Conservation (phyloP, 257 asterid species). For the Orobanche coerulescens region DNA sequence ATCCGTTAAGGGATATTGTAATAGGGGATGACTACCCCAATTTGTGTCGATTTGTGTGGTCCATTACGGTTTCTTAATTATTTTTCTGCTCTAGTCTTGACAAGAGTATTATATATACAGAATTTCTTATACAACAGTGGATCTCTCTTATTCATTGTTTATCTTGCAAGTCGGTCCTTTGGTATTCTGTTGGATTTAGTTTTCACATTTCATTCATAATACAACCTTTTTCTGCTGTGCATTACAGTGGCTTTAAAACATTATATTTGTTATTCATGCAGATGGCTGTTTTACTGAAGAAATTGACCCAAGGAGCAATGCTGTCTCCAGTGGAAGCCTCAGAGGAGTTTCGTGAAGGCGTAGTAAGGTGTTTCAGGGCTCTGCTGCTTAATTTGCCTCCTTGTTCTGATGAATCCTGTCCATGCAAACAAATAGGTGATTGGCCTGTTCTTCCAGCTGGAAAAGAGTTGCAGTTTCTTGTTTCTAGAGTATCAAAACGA, state of each 20-base stretch:
- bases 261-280: conserved; percentile 26
- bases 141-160: background rate
- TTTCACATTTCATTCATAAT: background rate
- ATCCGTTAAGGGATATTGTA: no score
- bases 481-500: conserved; percentile 24
- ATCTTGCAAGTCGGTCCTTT: conserved; percentile 7
- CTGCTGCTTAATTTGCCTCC: conserved; percentile 54
- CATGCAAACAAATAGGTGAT: conserved; percentile 54
- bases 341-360: conserved; percentile 93
- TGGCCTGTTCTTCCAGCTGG: conserved; percentile 37
- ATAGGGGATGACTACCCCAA: no score
- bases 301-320: conserved; percentile 72
- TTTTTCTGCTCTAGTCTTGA: no score
- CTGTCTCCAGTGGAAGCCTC: conserved; percentile 81
- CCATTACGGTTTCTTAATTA: no score
- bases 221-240: background rate
- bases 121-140: background rate
- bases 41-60: no score
- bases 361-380: conserved; percentile 73
- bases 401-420: conserved; percentile 59
- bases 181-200: background rate
- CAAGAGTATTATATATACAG: no score
- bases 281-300: conserved; percentile 79
- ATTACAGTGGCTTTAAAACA: conserved; percentile 2
- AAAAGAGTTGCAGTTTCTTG: conserved; percentile 30